Base-by-base conservation (phyloP, 768 basidiomycete species). In the Auricularia sp. region DNA sequence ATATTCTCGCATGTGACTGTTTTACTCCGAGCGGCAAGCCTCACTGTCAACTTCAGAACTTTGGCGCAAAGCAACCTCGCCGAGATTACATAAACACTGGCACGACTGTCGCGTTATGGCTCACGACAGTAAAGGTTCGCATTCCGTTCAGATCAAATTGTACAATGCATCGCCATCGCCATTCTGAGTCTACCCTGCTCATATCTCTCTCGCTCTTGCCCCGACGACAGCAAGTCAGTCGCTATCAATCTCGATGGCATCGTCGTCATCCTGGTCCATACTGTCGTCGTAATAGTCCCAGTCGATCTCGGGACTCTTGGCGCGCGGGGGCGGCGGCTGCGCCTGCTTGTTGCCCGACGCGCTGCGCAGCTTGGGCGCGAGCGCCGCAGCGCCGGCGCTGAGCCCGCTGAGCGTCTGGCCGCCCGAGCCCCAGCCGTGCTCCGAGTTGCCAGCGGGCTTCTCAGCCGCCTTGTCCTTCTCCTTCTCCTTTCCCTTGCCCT, bases 191-290 rank as follows among this genome's bases (percentile, higher is more conserved):
- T 29, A 29, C 29, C 29, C 2, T 29, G 29, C 29, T 29, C 0
- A 29, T 29, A 29, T 29, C 29, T 29, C 29, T 29, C 29, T 29
- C 29, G 29, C 29, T 29, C 2, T 29, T 29, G 29, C 29, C 29
- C 29, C 29, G 29, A 29, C 29, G 29, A 29, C 29, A 29, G 29
- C 29, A 29, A 29, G 29, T 54, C 45, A 90, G 73, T 93, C 92
- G 68, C 89, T 90, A 72, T 94, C 90, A 72, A 93, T 87, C 74
- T 86, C 87, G 65, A 94, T 92, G 54, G 88, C 83, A 64, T 90
- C 88, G 61, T 78, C 74, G 62, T 92, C 90, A 44, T 90, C 89
- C 56, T 59, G 56, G 67, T 89, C 88, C n/a, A 91, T 86, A 35
- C 88, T 33, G 29, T 59, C 56, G 56, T 59, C 56, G 56, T 59